These are phyloP conservation scores for Thinopyrum elongatum DNA, from an alignment of 176 grass and related monocot species.

Conservation along the genomic window DNA sequence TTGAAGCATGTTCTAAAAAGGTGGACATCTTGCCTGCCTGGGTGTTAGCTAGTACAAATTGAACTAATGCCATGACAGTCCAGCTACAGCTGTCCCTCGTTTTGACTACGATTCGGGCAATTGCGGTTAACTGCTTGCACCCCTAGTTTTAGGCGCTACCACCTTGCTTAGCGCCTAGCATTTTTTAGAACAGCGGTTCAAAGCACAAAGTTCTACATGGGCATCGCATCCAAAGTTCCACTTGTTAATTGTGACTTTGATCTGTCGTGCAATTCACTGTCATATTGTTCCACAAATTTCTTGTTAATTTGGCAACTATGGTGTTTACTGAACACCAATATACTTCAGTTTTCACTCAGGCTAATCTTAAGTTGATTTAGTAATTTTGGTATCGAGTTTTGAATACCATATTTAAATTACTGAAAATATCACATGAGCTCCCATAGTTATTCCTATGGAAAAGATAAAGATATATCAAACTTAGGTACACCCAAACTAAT, in stretches of 20 bases:
- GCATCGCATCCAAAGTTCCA: not conserved
- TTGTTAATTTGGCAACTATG: not conserved
- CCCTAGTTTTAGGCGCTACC: not conserved
- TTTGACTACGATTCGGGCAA: not conserved
- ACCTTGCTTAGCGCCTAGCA: not conserved
- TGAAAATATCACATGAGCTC: not conserved
- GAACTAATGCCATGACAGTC: not conserved
- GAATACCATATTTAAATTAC: not conserved
- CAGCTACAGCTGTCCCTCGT: not conserved
- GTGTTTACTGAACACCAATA: not conserved
- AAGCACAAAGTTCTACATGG: not conserved
- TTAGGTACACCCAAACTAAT: not conserved
- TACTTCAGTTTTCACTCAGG: not conserved
- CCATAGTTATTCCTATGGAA: not conserved
- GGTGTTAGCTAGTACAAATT: not conserved
- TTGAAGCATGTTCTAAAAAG: conserved; percentile 1
- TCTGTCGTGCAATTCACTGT: not conserved
- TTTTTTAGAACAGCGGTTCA: not conserved
- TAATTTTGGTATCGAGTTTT: not conserved
- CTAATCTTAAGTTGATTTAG: not conserved
- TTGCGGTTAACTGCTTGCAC: no score
- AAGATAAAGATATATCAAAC: conserved; percentile 2
- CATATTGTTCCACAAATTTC: not conserved
- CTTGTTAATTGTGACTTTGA: not conserved
- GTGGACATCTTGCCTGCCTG: not conserved